These are phyloP conservation scores for Starmera dryadoides DNA, from an alignment of 805 yeast genomes.

Conservation along the genomic window DNA sequence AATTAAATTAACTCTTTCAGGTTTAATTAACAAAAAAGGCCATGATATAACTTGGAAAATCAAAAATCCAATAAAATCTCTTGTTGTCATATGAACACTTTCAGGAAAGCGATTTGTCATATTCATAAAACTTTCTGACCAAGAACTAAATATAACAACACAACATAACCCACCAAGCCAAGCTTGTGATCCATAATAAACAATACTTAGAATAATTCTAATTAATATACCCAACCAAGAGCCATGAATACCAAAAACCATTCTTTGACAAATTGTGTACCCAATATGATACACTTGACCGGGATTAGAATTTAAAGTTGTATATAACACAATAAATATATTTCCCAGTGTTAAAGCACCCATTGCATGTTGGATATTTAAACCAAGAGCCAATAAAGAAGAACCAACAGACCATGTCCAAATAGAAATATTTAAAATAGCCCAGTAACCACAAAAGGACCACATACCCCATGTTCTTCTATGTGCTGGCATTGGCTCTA, in stretches of 20 bases:
- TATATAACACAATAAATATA: conserved; percentile 26
- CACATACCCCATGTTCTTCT: conserved; percentile 32
- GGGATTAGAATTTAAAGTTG: conserved; percentile 30
- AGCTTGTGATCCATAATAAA: conserved; percentile 35
- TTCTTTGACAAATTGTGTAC: conserved; percentile 28
- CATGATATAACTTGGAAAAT: conserved; percentile 37
- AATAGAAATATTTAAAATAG: conserved; percentile 26
- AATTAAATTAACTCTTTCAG: conserved; percentile 33
- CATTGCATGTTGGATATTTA: conserved; percentile 32
- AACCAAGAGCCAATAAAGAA: conserved; percentile 29
- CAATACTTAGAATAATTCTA: conserved; percentile 31
- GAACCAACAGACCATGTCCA: conserved; percentile 32
- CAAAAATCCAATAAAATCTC: conserved; percentile 36
- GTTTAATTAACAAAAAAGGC: conserved; percentile 34
- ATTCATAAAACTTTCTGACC: conserved; percentile 26
- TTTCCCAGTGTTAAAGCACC: conserved; percentile 33
- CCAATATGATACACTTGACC: conserved; percentile 35
- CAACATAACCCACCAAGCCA: conserved; percentile 37
- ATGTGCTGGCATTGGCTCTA: conserved; percentile 30
- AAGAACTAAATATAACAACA: conserved; percentile 28
- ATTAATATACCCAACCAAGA: conserved; percentile 31
- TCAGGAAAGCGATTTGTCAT: conserved; percentile 31
- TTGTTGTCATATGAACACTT: conserved; percentile 30
- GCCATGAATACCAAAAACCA: conserved; percentile 34
- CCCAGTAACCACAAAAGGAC: conserved; percentile 28